Evolutionary conservation across 208 protist species (phyloP).

Genomic region (Crithidia thermophila): DNA sequence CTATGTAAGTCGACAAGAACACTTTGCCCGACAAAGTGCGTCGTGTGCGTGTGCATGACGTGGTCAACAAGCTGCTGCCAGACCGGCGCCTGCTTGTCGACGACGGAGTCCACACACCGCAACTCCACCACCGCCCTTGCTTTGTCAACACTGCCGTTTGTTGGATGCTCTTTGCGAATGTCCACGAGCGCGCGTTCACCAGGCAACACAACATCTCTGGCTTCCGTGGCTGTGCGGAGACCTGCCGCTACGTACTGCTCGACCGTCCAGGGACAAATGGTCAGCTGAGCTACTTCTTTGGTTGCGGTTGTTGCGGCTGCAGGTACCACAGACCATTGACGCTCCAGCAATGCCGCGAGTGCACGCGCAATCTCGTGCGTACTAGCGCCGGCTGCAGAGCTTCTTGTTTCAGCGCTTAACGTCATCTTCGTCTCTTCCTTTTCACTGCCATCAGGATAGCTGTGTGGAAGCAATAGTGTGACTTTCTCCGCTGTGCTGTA

Average conservation of each 20-base stretch:
- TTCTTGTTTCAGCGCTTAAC: too few relatives aligned
- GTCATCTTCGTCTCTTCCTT: too few relatives aligned
- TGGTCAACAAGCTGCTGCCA: constrained; percentile 10
- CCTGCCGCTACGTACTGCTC: background rate
- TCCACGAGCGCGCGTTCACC: constrained; percentile 7
- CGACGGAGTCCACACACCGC: constrained; percentile 10
- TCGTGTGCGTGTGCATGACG: background rate
- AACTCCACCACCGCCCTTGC: constrained; percentile 2
- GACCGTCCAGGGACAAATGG: constrained; percentile 7
- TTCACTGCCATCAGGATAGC: background rate
- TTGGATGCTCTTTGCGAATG: background rate
- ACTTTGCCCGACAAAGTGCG: background rate
- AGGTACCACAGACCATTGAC: too few relatives aligned
- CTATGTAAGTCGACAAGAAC: too few relatives aligned
- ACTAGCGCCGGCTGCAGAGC: too few relatives aligned
- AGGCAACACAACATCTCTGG: too few relatives aligned
- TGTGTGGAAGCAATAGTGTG: constrained; percentile 9
- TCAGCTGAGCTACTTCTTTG: too few relatives aligned
- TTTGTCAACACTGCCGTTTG: background rate
- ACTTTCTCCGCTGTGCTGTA: background rate
- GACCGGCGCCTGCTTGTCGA: background rate
- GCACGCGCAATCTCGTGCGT: too few relatives aligned
- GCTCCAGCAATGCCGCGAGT: too few relatives aligned
- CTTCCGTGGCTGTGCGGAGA: background rate
- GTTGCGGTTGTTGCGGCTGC: too few relatives aligned